These are phyloP conservation scores for Komagataella pastoris DNA, from an alignment of 805 yeast genomes.

Conservation along the genomic window DNA sequence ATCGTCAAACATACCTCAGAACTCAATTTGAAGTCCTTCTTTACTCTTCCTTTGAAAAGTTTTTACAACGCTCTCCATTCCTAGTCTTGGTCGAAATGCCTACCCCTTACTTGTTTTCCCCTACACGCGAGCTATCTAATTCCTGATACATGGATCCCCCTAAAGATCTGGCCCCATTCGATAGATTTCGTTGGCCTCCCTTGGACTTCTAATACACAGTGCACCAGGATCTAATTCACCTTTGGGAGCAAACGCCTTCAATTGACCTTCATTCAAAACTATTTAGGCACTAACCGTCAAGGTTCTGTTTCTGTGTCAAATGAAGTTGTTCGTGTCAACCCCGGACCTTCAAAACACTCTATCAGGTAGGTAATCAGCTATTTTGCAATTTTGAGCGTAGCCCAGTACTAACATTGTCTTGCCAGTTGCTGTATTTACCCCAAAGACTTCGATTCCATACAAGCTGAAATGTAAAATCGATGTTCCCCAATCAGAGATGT, in stretches of 20 bases:
- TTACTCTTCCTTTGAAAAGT: neutral
- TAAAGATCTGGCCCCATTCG: neutral
- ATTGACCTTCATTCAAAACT: neutral
- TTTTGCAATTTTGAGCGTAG: neutral
- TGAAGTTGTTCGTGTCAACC: neutral
- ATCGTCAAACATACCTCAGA: neutral
- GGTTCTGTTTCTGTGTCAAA: neutral
- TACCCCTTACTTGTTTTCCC: neutral
- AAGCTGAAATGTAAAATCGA: neutral
- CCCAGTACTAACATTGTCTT: neutral
- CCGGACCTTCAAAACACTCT: neutral
- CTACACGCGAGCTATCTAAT: neutral
- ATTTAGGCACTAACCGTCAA: neutral
- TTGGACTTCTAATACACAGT: neutral
- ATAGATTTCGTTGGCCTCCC: neutral
- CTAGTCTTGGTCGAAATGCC: neutral
- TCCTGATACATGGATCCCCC: neutral
- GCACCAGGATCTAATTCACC: neutral
- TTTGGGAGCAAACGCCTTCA: neutral
- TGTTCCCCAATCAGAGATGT: neutral
- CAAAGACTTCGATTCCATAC: neutral
- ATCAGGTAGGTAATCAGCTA: neutral
- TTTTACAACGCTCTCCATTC: neutral
- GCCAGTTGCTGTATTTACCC: neutral
- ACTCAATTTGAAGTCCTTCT: neutral